Evolutionary conservation across 2,329 filamentous ascomycete genomes (phyloP).

Genomic region (Didymella arachidicola): DNA sequence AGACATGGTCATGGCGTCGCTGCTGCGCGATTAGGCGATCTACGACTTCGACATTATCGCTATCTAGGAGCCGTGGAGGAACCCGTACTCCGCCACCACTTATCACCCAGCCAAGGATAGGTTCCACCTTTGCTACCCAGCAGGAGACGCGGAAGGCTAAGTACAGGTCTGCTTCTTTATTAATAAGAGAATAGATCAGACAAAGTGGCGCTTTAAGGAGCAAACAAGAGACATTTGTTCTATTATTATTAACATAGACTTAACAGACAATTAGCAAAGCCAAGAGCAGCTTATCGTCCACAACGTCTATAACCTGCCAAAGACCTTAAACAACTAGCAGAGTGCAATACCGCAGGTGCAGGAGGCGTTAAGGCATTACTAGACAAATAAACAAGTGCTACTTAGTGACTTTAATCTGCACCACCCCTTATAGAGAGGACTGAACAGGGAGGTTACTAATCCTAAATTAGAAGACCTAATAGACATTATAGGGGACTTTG

Average conservation of each 20-base stretch:
- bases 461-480: not conserved
- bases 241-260: too few relatives aligned
- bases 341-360: not conserved
- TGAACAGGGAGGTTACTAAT: too few relatives aligned
- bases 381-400: not conserved
- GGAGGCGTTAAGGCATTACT: not conserved
- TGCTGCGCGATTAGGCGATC: conserved; percentile 30
- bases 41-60: conserved; percentile 33
- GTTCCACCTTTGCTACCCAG: conserved; percentile 10
- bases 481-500: not conserved
- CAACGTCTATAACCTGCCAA: conserved; percentile 3
- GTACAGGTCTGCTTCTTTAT: conserved; percentile 37
- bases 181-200: conserved; percentile 32
- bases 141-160: conserved; percentile 13
- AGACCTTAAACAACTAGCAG: not conserved
- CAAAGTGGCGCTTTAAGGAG: conserved; percentile 20
- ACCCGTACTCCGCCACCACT: conserved; percentile 30
- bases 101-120: conserved; percentile 28
- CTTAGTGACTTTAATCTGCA: not conserved
- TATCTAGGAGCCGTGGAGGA: conserved; percentile 23
- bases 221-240: too few relatives aligned
- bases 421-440: not conserved
- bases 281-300: not conserved
- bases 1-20: conserved; percentile 31
- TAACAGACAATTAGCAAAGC: conserved; percentile 9